These are phyloP conservation scores for Termitomyces sp. DNA, from an alignment of 768 basidiomycete species.

Conservation along the genomic window DNA sequence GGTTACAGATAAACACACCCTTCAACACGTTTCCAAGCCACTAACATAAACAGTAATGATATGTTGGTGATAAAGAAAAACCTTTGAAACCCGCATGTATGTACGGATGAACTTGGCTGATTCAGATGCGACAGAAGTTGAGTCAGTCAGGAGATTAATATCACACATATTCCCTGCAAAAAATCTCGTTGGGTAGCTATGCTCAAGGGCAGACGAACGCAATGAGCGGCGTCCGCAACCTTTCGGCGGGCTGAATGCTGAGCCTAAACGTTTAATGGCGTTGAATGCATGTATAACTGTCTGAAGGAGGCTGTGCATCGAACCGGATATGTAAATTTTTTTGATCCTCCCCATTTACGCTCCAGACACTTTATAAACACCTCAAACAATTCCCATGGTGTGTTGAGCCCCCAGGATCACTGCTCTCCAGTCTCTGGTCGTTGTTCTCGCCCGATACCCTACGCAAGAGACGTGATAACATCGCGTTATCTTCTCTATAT, in stretches of 20 bases:
- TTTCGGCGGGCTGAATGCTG: neutral
- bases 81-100: neutral
- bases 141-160: neutral
- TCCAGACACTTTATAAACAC: neutral
- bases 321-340: constrained; percentile 4
- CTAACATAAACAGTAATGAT: neutral
- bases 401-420: neutral
- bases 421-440: neutral
- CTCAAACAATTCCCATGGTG: neutral
- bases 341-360: neutral
- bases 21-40: neutral
- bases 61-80: neutral
- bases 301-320: constrained; percentile 7
- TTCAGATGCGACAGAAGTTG: neutral
- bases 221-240: neutral
- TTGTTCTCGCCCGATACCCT: neutral
- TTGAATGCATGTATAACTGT: neutral
- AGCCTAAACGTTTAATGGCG: neutral
- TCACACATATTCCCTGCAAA: neutral
- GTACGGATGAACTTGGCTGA: neutral
- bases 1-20: neutral
- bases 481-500: neutral
- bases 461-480: neutral
- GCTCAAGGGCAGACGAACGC: neutral
- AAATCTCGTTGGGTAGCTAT: neutral